Evolutionary conservation across 805 yeast genomes (phyloP).

Genomic region (Saccharomyces kudriavzevii): DNA sequence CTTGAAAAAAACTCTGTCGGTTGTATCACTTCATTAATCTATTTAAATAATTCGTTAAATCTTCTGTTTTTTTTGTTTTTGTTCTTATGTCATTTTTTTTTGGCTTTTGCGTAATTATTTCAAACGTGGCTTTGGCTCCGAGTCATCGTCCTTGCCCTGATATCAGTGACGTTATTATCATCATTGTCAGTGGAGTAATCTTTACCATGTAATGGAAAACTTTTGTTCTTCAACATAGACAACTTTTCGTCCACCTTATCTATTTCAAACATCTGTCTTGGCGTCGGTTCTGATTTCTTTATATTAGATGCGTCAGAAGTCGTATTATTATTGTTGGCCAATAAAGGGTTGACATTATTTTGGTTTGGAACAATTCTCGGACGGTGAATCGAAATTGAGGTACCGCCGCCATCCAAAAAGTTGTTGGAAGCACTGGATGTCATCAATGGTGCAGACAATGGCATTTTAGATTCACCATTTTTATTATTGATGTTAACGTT

Average conservation of each 20-base stretch:
- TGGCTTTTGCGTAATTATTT: not conserved
- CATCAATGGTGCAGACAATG: not conserved
- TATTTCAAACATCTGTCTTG: constrained; percentile 13
- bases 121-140: constrained; percentile 9
- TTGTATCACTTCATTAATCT: not conserved
- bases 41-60: not conserved
- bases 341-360: constrained; percentile 5
- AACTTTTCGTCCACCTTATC: constrained; percentile 27
- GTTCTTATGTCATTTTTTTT: not conserved
- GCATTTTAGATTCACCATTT: not conserved
- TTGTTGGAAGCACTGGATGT: constrained; percentile 1
- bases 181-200: not conserved
- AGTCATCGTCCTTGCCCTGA: constrained; percentile 4
- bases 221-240: constrained; percentile 10
- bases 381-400: constrained; percentile 10
- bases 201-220: not conserved
- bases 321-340: constrained; percentile 3
- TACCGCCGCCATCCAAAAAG: constrained; percentile 11
- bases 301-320: constrained; percentile 1
- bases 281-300: constrained; percentile 2
- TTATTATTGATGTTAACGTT: not conserved
- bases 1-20: not conserved
- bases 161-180: constrained; percentile 1
- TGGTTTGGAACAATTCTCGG: constrained; percentile 6
- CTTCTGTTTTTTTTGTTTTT: not conserved